Conservation (phyloP, 1,284 basidiomycete species). For the Heterobasidion parviporum region DNA sequence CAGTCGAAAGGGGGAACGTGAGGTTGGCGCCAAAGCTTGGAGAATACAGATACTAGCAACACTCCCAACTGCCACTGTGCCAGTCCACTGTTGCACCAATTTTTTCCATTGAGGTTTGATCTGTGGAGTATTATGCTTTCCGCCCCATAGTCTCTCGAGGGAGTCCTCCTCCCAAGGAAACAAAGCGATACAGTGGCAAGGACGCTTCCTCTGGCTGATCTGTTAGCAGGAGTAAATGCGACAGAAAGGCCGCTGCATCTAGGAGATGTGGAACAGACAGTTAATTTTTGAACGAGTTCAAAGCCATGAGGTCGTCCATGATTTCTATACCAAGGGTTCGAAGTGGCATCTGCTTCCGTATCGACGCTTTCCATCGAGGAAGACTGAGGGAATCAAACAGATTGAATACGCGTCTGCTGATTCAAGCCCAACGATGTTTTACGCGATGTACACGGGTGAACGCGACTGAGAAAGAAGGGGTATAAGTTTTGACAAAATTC, state of each 20-base stretch:
- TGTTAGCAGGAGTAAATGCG: neutral
- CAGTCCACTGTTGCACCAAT: conserved; percentile 37
- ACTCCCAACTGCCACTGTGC: conserved; percentile 43
- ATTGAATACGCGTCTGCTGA: too few relatives aligned
- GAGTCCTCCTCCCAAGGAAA: conserved; percentile 54
- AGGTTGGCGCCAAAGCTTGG: neutral
- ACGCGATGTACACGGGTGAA: too few relatives aligned
- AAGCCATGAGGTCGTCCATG: neutral
- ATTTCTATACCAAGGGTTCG: conserved; percentile 31
- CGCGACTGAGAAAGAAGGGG: too few relatives aligned
- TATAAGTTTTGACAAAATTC: too few relatives aligned
- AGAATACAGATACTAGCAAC: conserved; percentile 12
- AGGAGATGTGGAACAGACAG: neutral
- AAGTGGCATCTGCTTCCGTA: neutral
- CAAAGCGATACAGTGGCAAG: conserved; percentile 25
- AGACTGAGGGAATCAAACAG: too few relatives aligned
- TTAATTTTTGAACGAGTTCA: neutral
- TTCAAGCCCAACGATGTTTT: too few relatives aligned
- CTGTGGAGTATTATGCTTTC: conserved; percentile 24
- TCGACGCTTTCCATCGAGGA: neutral
- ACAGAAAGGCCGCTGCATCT: neutral
- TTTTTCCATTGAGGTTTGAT: conserved; percentile 31
- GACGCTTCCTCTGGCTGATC: neutral
- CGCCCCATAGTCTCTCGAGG: conserved; percentile 37
- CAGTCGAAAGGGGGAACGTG: neutral